Base-by-base conservation (phyloP, 139 green algal species). In the Dunaliella primolecta region DNA sequence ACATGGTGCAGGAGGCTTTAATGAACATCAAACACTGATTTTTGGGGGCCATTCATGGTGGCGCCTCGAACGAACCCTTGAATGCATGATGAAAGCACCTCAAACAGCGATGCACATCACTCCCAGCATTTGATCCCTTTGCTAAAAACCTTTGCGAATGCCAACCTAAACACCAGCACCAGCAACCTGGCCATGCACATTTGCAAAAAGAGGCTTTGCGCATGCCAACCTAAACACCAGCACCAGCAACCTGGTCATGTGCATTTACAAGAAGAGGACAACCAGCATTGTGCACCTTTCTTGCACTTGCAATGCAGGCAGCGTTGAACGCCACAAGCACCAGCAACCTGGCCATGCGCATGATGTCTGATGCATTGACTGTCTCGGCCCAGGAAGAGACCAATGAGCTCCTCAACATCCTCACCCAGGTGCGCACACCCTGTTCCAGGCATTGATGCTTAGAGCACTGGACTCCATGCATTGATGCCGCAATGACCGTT, bases 241-340 rank as follows among this genome's bases (percentile, higher is more conserved):
- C 46, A 64, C 46, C 46, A 64, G 7, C 15, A 25, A 64, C 46
- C 15, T 64, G 46, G 46, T 64, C 7, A 77, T 32, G 71, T 21
- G n/a, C n/a, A n/a, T n/a, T n/a, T n/a, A n/a, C n/a, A n/a, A n/a
- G n/a, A n/a, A n/a, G n/a, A n/a, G n/a, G n/a, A n/a, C n/a, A n/a
- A n/a, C n/a, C n/a, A n/a, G n/a, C 71, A 77, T 21, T 32, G 27
- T 21, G 11, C 21, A 2, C 31, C 75, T 76, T 23, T 25, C 1
- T n/a, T 29, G 0, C 36, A 72, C 37, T 57, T 57, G 85, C 87
- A 24, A 90, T 93, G 88, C 83, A 88, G 77, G 76, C 84, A 2
- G 91, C 91, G 0, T 85, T 94, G 25, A 92, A 94, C 80, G 88
- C 90, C 37, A 93, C 91, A 57, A 83, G 85, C 72, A 87, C 83